Evolutionary conservation across 2,329 filamentous ascomycete species (phyloP).

Genomic region (Daldinia sp.): DNA sequence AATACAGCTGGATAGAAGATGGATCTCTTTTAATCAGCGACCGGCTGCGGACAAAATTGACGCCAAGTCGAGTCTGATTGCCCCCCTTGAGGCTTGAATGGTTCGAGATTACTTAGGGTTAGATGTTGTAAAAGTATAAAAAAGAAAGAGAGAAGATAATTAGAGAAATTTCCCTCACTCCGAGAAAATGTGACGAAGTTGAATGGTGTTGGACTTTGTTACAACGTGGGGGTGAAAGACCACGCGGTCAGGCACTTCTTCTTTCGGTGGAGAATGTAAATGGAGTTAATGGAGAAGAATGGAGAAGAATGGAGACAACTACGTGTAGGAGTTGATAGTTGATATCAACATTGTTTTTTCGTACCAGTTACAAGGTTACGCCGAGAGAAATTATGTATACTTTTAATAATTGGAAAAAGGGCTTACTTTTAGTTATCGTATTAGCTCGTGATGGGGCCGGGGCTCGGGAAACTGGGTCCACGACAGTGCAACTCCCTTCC

Average conservation of each 20-base stretch:
- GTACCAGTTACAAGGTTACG: slow-evolving; percentile 22
- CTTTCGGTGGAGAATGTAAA: slow-evolving; percentile 31
- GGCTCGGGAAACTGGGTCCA: slow-evolving; percentile 11
- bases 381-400: slow-evolving; percentile 22
- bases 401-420: slow-evolving; percentile 10
- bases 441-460: slow-evolving; percentile 23
- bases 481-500: slow-evolving; percentile 30
- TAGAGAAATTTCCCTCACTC: slow-evolving; percentile 32
- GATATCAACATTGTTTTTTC: slow-evolving; percentile 33
- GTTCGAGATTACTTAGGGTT: neutral
- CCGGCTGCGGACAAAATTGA: slow-evolving; percentile 13
- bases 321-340: slow-evolving; percentile 26
- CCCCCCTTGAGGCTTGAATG: slow-evolving; percentile 6
- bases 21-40: slow-evolving; percentile 20
- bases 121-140: neutral
- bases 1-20: slow-evolving; percentile 4
- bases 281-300: slow-evolving; percentile 11
- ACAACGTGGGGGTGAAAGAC: slow-evolving; percentile 29
- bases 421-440: slow-evolving; percentile 14
- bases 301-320: slow-evolving; percentile 31
- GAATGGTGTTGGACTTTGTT: slow-evolving; percentile 16
- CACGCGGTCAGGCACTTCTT: slow-evolving; percentile 21
- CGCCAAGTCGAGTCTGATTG: slow-evolving; percentile 9
- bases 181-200: slow-evolving; percentile 12
- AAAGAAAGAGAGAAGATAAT: neutral